These are phyloP conservation scores for Venturia carpophila DNA, from an alignment of 2,329 filamentous ascomycete genomes.

Conservation along the genomic window DNA sequence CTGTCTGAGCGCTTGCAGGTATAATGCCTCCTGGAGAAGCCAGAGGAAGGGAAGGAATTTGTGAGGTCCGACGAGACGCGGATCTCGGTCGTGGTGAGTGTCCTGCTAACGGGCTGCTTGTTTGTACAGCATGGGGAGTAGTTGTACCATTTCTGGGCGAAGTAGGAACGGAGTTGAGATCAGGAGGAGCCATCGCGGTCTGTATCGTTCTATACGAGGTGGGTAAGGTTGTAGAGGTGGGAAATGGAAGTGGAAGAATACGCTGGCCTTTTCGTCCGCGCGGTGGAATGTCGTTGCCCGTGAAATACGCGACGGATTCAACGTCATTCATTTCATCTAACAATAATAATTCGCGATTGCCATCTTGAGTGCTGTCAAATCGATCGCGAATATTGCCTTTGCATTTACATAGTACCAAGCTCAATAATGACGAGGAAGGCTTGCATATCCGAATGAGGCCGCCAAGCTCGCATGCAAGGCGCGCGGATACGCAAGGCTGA, in stretches of 20 bases:
- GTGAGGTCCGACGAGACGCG: conserved; percentile 39
- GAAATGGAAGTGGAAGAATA: background rate
- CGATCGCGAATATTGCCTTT: background rate
- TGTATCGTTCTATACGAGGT: background rate
- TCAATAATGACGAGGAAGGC: background rate
- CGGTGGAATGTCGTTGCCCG: background rate
- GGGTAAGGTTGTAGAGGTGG: background rate
- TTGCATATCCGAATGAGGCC: background rate
- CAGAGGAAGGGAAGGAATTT: conserved; percentile 36
- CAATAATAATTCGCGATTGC: background rate
- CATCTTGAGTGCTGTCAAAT: background rate
- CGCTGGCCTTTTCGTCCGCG: background rate
- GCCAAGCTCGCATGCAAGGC: too few relatives aligned
- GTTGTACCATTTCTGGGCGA: conserved; percentile 28
- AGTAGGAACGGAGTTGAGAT: conserved; percentile 38
- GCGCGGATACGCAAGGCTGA: background rate
- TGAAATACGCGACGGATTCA: background rate
- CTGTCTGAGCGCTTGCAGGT: conserved; percentile 24
- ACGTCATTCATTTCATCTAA: background rate
- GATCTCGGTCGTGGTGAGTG: conserved; percentile 29
- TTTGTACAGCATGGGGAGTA: conserved; percentile 25
- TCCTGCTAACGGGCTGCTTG: conserved; percentile 24
- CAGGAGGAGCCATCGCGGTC: conserved; percentile 30
- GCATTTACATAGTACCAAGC: background rate
- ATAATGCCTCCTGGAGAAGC: conserved; percentile 31